Percentiles rank a stretch among this genome's conserved stretches.
Evolutionary conservation across 2,329 filamentous ascomycete species (phyloP).

Genomic region (Colletotrichum aenigma): DNA sequence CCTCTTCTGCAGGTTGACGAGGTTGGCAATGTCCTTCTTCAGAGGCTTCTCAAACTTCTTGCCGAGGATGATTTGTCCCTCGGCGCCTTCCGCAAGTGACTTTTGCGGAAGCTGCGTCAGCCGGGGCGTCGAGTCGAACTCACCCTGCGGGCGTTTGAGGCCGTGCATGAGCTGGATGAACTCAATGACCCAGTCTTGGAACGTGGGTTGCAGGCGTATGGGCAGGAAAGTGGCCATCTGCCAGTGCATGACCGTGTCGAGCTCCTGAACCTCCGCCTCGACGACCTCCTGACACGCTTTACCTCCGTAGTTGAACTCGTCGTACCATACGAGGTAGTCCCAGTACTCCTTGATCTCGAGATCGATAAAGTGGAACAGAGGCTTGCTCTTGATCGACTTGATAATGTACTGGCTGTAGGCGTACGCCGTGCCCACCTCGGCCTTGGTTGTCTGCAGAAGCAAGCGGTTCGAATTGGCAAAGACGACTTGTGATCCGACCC

Average conservation of each 20-base stretch:
- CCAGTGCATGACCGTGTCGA: slow-evolving; percentile 98
- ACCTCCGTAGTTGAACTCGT: slow-evolving; percentile 98
- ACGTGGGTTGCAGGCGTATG: slow-evolving; percentile 76
- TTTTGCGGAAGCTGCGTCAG: slow-evolving; percentile 66
- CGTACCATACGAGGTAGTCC: slow-evolving; percentile 99
- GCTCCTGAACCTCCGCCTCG: slow-evolving; percentile 72
- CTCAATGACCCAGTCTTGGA: slow-evolving; percentile 91
- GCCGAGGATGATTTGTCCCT: slow-evolving; percentile 72
- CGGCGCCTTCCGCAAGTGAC: slow-evolving; percentile 61
- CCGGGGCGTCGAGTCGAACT: slow-evolving; percentile 56
- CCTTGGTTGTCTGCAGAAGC: slow-evolving; percentile 93
- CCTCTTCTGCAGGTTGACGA: slow-evolving; percentile 86
- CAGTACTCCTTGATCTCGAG: slow-evolving; percentile 98
- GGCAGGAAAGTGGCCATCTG: slow-evolving; percentile 93
- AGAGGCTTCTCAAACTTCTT: slow-evolving; percentile 86
- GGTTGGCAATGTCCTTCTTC: slow-evolving; percentile 82
- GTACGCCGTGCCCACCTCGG: slow-evolving; percentile 94
- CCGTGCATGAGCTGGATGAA: slow-evolving; percentile 95
- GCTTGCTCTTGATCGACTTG: slow-evolving; percentile 95
- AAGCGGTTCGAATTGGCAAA: slow-evolving; percentile 91
- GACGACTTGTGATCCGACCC: slow-evolving; percentile 94
- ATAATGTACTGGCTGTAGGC: slow-evolving; percentile 98
- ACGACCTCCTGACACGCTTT: slow-evolving; percentile 86
- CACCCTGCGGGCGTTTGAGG: slow-evolving; percentile 72
- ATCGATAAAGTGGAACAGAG: slow-evolving; percentile 96